Conservation (phyloP, 192 early-diverging fungal species). For the Haplosporangium gracile region DNA sequence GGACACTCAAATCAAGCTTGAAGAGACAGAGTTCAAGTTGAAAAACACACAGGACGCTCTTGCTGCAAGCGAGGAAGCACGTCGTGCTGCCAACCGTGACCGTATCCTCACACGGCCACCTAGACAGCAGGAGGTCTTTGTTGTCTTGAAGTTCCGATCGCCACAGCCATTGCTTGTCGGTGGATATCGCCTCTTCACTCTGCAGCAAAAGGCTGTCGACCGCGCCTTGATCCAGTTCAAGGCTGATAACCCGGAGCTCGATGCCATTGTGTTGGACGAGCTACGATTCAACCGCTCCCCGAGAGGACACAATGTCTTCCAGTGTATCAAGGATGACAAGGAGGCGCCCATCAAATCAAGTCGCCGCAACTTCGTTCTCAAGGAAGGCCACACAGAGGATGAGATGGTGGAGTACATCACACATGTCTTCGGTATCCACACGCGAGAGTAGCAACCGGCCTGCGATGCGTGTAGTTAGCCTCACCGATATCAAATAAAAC, state of each 20-base stretch:
- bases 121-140: constrained; percentile 21
- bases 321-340: constrained; percentile 22
- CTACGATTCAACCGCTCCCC: constrained; percentile 28
- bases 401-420: constrained; percentile 20
- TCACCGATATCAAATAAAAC: too few relatives aligned
- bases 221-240: constrained; percentile 13
- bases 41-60: constrained; percentile 21
- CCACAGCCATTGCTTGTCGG: constrained; percentile 24
- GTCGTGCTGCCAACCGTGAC: constrained; percentile 21
- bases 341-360: constrained; percentile 17
- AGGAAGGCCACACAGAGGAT: constrained; percentile 22
- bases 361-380: constrained; percentile 24
- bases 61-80: constrained; percentile 24
- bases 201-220: constrained; percentile 14
- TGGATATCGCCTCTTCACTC: constrained; percentile 21
- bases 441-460: constrained; percentile 1
- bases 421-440: constrained; percentile 25
- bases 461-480: too few relatives aligned
- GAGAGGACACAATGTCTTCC: constrained; percentile 3
- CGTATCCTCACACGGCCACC: constrained; percentile 15
- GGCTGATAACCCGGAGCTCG: constrained; percentile 10
- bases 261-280: constrained; percentile 28
- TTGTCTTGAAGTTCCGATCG: constrained; percentile 14
- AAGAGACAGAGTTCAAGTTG: constrained; percentile 22
- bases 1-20: constrained; percentile 8